Percentiles rank a stretch among this genome's conserved stretches.
Conservation (phyloP, 768 basidiomycete genomes). For the Hypholoma sublateritium region DNA sequence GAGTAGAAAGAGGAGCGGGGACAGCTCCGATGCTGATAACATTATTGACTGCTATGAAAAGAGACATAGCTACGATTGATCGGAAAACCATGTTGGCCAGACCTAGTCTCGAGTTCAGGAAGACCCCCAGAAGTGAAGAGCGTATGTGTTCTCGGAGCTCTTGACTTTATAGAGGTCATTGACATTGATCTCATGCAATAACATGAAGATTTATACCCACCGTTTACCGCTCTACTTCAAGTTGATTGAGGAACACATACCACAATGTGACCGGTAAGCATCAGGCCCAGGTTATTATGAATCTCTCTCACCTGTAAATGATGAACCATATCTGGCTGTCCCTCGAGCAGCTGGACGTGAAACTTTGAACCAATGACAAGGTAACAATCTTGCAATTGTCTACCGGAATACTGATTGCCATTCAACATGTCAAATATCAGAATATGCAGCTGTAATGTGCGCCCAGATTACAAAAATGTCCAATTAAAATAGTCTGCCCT, state of each 20-base stretch:
- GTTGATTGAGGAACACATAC: too few species aligned
- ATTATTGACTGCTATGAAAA: background rate
- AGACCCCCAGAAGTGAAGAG: too few species aligned
- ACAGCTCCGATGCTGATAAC: background rate
- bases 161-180: too few species aligned
- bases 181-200: too few species aligned
- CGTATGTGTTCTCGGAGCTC: too few species aligned
- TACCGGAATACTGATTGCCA: background rate
- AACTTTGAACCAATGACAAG: background rate
- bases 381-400: background rate
- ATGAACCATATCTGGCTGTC: background rate
- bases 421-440: background rate
- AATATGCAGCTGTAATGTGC: too few species aligned
- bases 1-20: background rate
- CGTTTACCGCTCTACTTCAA: too few species aligned
- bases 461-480: too few species aligned
- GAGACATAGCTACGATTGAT: background rate
- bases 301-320: background rate
- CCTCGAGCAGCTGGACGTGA: background rate
- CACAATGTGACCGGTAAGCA: slow-evolving; percentile 6
- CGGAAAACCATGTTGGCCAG: background rate
- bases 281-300: background rate
- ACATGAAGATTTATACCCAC: too few species aligned
- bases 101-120: too few species aligned
- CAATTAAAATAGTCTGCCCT: too few species aligned